Base-by-base conservation (phyloP, 192 early-diverging fungal genomes). In the Endogone sp. region DNA sequence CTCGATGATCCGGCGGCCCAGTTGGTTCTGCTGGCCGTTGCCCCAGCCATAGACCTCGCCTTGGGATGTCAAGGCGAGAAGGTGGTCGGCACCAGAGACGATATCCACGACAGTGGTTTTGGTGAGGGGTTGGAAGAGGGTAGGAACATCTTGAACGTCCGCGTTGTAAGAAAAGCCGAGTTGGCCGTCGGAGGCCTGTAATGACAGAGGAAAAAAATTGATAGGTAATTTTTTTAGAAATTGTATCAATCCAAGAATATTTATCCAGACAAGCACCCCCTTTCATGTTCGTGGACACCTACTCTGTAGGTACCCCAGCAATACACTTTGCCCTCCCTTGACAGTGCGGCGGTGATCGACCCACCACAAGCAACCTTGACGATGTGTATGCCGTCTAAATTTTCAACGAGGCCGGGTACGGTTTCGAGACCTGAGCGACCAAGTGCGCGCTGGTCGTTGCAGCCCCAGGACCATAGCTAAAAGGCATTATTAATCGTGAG, bases 391-490 rank as follows among this genome's bases (percentile, higher is more conserved):
- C 74, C 75, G 55, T 96, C 92, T 60, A 95, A 79, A 16, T 88
- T 93, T 29, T 88, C 85, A 21, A 90, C 86, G 4, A 78, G 80
- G 30, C 66, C 77, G 9, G 95, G 91, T 21, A 74, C 77, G 28
- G 81, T 89, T 57, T 95, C 93, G 31, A 79, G 82, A 26, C 87
- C 89, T 10, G 63, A 74, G 23, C 91, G 82, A 55, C 90, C 95
- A 23, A 98, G 83, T 16, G 92, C 91, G 61, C 81, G 78, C 69
- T 98, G 91, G 79, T 98, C 96, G 75, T 96, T 96, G 82, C 95
- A 95, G 0, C 96, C 96, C 96, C 96, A 98, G 58, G 90, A 90
- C 80, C 88, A 98, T 60, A 98, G 73, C 86, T 86, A 74, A 4
- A 65, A 31, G 23, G 22, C 9, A 49, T 1, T 16, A 16, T 6